phyloP scores from a whole-genome alignment of 2,329 filamentous ascomycete species.

The Ophiostoma novo-ulmi region DNA sequence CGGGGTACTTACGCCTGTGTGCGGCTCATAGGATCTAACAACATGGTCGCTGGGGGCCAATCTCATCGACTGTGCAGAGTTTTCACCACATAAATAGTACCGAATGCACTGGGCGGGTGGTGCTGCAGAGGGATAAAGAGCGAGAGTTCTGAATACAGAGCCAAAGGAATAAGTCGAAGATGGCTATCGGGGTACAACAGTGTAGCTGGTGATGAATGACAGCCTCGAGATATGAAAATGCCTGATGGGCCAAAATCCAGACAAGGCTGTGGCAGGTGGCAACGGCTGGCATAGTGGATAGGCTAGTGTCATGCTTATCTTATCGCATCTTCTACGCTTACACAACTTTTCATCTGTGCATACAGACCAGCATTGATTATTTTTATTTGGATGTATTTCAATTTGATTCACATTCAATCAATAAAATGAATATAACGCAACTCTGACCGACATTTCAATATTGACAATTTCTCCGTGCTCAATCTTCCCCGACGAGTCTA shows the following conservation, averaged over 20 bases:
- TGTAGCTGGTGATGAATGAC: not conserved
- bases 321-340: not conserved
- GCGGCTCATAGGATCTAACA: conserved; percentile 18
- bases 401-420: no score
- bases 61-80: not conserved
- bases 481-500: not conserved
- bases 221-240: conserved; percentile 6
- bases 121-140: not conserved
- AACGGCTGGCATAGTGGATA: conserved; percentile 1
- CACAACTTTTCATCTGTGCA: not conserved
- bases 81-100: not conserved
- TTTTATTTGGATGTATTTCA: no score
- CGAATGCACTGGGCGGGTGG: not conserved
- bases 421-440: not conserved
- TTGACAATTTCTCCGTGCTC: not conserved
- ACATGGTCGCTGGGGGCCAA: conserved; percentile 12
- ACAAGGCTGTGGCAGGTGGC: conserved; percentile 8
- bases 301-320: not conserved
- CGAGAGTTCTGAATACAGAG: not conserved
- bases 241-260: not conserved
- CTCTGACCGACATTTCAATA: not conserved
- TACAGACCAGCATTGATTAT: not conserved
- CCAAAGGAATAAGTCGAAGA: not conserved
- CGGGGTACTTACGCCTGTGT: conserved; percentile 17
- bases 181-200: not conserved